Conservation (phyloP, 139 green algal genomes). For the Chlamydomonas schloesseri region DNA sequence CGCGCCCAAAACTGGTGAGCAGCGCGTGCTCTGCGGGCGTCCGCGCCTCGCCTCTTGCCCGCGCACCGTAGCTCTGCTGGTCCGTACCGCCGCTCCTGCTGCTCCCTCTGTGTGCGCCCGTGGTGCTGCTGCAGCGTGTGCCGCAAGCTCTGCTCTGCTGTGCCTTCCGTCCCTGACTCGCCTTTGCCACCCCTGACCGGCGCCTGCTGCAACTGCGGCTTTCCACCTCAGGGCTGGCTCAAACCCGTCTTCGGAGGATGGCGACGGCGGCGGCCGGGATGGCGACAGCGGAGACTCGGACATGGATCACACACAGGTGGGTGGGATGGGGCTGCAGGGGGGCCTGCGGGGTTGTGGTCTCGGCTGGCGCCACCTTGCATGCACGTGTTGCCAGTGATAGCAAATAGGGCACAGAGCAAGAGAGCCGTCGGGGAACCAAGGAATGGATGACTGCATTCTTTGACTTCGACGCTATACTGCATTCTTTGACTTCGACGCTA, state of each 20-base stretch:
- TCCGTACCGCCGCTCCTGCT: background rate
- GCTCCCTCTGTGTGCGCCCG: background rate
- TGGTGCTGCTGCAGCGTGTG: too few species aligned
- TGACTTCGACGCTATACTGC: too few species aligned
- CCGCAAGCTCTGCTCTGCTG: too few species aligned
- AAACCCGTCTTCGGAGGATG: background rate
- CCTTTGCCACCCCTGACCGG: too few species aligned
- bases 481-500: background rate
- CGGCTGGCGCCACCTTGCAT: background rate
- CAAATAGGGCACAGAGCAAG: too few species aligned
- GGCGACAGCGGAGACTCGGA: slow-evolving; percentile 33
- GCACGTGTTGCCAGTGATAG: too few species aligned
- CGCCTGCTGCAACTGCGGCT: background rate
- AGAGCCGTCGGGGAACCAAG: too few species aligned
- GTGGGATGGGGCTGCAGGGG: too few species aligned
- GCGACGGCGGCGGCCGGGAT: background rate
- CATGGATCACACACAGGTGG: background rate
- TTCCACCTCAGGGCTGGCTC: background rate
- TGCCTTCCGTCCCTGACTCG: too few species aligned
- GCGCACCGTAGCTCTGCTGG: background rate
- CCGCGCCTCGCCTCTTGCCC: background rate
- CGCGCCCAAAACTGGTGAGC: slow-evolving; percentile 1
- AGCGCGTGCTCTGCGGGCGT: background rate
- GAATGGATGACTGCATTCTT: too few species aligned
- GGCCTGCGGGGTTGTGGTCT: background rate